Evolutionary conservation across 176 grass and related monocot genomes (phyloP).

Genomic region (Alopecurus myosuroides): DNA sequence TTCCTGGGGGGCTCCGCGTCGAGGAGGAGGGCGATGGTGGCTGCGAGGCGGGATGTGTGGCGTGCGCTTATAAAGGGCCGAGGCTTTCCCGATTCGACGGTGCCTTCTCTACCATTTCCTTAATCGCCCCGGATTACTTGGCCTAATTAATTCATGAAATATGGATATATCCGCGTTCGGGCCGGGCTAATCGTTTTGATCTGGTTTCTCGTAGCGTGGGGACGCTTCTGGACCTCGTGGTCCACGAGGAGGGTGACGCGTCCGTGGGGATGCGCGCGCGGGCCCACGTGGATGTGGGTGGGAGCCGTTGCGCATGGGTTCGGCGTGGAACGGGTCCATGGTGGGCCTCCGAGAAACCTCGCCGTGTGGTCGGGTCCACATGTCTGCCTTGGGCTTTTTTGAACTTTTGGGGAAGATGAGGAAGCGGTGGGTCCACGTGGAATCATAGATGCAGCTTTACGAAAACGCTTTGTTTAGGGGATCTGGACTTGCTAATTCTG

Average conservation of each 20-base stretch:
- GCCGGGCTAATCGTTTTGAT: not conserved
- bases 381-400: not conserved
- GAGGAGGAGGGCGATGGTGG: not conserved
- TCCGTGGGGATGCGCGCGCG: not conserved
- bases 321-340: not conserved
- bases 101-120: not conserved
- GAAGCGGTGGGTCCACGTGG: not conserved
- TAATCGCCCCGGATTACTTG: not conserved
- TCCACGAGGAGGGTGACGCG: not conserved
- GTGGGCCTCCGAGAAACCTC: not conserved
- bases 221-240: conserved; percentile 5
- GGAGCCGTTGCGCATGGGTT: not conserved
- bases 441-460: not conserved
- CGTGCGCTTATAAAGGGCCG: conserved; percentile 24
- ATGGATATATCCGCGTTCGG: not conserved
- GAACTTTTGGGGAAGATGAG: not conserved
- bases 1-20: not conserved
- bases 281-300: not conserved
- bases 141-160: not conserved
- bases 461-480: no score
- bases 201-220: not conserved
- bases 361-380: not conserved
- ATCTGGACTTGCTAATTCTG: no score
- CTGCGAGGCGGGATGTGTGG: not conserved
- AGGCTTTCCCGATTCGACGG: conserved; percentile 1